Evolutionary conservation across 164 flowering plant species (phyloP).

Genomic region (Paratinospora sagittata): DNA sequence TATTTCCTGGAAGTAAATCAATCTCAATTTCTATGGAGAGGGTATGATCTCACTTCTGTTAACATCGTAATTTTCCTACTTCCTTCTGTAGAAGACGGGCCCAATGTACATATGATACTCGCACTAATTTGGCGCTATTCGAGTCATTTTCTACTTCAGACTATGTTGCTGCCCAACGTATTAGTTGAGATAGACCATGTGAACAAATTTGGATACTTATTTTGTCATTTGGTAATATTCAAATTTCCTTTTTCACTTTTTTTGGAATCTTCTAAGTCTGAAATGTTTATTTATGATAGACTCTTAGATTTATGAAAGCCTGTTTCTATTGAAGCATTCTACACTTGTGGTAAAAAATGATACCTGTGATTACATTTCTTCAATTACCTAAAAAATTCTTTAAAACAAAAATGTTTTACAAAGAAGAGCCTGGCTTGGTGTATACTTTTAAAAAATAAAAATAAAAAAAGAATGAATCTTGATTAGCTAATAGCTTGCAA

Average conservation of each 20-base stretch:
- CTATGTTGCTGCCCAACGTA: constrained; percentile 77
- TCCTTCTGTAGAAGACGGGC: constrained; percentile 37
- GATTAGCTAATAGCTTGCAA: background rate
- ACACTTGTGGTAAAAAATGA: background rate
- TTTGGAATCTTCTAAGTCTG: no score
- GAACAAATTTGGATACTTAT: background rate
- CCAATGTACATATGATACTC: constrained; percentile 60
- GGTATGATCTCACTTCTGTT: background rate
- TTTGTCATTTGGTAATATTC: background rate
- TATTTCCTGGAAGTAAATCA: no score
- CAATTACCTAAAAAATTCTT: background rate
- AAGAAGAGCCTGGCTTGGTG: background rate
- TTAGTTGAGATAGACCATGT: constrained; percentile 48
- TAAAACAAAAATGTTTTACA: background rate
- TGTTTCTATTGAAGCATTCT: background rate
- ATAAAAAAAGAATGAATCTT: background rate
- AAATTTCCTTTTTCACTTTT: background rate
- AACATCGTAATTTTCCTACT: background rate
- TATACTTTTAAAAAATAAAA: background rate
- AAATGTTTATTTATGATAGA: no score
- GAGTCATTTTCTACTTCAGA: constrained; percentile 71
- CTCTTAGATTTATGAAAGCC: no score
- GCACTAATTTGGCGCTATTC: constrained; percentile 70
- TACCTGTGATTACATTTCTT: background rate
- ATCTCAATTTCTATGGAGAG: background rate